phyloP scores from a whole-genome alignment of 345 rosid species.

The Populus nigra region DNA sequence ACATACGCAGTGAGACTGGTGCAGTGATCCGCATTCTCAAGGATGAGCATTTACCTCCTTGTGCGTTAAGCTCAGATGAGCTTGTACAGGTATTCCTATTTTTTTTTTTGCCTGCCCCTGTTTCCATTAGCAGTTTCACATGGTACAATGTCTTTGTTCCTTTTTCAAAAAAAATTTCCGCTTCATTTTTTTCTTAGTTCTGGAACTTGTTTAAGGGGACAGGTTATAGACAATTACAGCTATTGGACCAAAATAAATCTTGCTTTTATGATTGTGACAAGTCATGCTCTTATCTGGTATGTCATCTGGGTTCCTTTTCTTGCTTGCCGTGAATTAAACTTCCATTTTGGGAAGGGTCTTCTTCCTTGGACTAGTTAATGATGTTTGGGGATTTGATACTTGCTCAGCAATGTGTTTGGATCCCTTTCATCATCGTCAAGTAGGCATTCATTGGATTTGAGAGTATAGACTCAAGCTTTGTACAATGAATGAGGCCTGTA shows the following conservation, averaged over 20 bases:
- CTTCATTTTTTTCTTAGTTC: background rate
- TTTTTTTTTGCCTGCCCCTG: background rate
- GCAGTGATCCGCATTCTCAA: slow-evolving; percentile 88
- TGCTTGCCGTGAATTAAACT: too few species aligned
- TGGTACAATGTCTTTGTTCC: background rate
- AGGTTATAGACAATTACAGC: background rate
- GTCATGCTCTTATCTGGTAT: background rate
- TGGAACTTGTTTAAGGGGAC: background rate
- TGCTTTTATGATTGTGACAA: background rate
- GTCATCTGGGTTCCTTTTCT: background rate
- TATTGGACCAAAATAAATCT: too few species aligned
- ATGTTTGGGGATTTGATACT: background rate
- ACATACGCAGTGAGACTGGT: slow-evolving; percentile 81
- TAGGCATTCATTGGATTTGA: background rate
- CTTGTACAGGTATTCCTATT: slow-evolving; percentile 71
- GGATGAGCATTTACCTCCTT: slow-evolving; percentile 80
- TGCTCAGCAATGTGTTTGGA: background rate
- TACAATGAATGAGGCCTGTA: background rate
- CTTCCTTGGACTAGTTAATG: background rate
- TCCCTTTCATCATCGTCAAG: background rate
- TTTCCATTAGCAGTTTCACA: background rate
- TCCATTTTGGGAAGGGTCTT: background rate
- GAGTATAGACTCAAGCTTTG: background rate
- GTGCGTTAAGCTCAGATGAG: slow-evolving; percentile 83
- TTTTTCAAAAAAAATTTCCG: background rate